Conservation (phyloP, 2,329 filamentous ascomycete species). For the Seiridium unicorne region DNA sequence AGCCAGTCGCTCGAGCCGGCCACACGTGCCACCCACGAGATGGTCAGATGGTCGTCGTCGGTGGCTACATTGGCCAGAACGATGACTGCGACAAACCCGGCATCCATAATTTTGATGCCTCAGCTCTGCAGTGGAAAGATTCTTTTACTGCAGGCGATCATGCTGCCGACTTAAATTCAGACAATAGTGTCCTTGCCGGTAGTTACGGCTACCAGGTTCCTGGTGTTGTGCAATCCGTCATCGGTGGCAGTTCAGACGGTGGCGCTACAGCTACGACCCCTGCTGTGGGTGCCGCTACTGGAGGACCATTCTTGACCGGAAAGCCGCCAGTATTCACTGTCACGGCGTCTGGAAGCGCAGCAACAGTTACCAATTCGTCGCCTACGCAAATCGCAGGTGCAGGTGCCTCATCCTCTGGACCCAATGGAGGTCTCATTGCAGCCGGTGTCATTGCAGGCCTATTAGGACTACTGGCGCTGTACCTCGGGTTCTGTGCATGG, state of each 20-base stretch:
- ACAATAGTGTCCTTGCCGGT: slow-evolving; percentile 52
- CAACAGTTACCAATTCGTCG: slow-evolving; percentile 33
- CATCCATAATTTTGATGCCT: slow-evolving; percentile 72
- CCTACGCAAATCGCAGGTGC: slow-evolving; percentile 25
- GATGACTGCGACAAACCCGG: slow-evolving; percentile 66
- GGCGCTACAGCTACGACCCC: slow-evolving; percentile 67
- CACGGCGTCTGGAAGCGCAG: slow-evolving; percentile 46
- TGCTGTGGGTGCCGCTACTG: slow-evolving; percentile 58
- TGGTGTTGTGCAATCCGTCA: slow-evolving; percentile 56
- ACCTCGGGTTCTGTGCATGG: slow-evolving; percentile 71
- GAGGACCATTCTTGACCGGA: slow-evolving; percentile 70
- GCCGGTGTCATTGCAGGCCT: slow-evolving; percentile 62
- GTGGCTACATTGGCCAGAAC: slow-evolving; percentile 63
- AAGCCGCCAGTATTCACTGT: slow-evolving; percentile 68
- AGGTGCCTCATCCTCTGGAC: slow-evolving; percentile 16
- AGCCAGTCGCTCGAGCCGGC: slow-evolving; percentile 61
- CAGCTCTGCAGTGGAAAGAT: slow-evolving; percentile 60
- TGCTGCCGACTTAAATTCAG: slow-evolving; percentile 42
- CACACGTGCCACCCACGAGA: slow-evolving; percentile 70
- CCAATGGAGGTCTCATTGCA: slow-evolving; percentile 41
- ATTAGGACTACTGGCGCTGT: slow-evolving; percentile 58
- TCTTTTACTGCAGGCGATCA: slow-evolving; percentile 59
- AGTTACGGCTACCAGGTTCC: slow-evolving; percentile 68
- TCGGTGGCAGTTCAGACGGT: slow-evolving; percentile 59
- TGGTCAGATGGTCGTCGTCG: slow-evolving; percentile 68